These are phyloP conservation scores for Hirschfeldia incana DNA, from an alignment of 345 rosid species.

Conservation along the genomic window DNA sequence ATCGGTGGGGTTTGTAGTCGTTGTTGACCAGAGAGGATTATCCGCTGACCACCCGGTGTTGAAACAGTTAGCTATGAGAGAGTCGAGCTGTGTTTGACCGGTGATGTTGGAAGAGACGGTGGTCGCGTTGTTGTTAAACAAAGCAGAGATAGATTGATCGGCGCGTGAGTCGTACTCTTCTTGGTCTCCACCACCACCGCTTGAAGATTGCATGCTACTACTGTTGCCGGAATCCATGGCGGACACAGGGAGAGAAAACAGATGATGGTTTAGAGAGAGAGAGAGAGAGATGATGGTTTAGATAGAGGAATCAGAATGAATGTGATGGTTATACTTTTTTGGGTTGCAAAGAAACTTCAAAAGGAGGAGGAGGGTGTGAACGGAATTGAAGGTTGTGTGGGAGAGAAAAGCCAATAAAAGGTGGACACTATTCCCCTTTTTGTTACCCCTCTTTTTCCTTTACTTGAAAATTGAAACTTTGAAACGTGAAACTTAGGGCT, in stretches of 20 bases:
- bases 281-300: conserved; percentile 5
- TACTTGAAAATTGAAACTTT: conserved; percentile 36
- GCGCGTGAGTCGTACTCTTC: conserved; percentile 45
- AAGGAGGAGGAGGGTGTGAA: conserved; percentile 32
- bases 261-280: conserved; percentile 7
- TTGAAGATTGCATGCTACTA: conserved; percentile 46
- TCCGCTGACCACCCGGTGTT: conserved; percentile 50
- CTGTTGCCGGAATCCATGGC: conserved; percentile 42
- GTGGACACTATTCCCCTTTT: conserved; percentile 39
- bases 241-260: conserved; percentile 4
- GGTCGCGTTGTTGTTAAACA: conserved; percentile 34
- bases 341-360: conserved; percentile 28
- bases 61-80: conserved; percentile 59
- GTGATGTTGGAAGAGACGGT: conserved; percentile 26
- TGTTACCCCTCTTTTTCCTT: conserved; percentile 9
- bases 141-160: conserved; percentile 41
- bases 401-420: conserved; percentile 35
- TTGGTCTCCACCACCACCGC: conserved; percentile 44
- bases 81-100: conserved; percentile 31
- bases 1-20: conserved; percentile 21
- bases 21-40: conserved; percentile 51
- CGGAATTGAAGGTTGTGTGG: conserved; percentile 40
- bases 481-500: conserved; percentile 36
- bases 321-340: conserved; percentile 18
- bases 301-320: background rate